Base-by-base conservation (phyloP, 1,284 basidiomycete species). In the Ceratobasidium sp. region DNA sequence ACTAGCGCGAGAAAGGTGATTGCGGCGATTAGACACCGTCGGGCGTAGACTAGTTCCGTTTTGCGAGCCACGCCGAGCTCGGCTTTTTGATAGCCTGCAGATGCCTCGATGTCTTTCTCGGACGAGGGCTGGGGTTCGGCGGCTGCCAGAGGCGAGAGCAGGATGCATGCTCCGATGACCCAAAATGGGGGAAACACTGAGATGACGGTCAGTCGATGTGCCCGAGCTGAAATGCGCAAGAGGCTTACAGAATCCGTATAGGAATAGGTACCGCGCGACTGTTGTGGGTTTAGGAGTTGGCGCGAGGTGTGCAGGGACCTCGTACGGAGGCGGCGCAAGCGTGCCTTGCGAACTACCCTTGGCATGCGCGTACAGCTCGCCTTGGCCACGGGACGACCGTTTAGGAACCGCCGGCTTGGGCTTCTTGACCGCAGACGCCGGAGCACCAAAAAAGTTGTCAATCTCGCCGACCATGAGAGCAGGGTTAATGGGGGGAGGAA, bases 151-250 rank as follows among this genome's bases (percentile, higher is more conserved):
- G 54, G 54, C 6, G 71, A 74, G 22, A 34, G n/a, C 19, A 74
- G 37, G 51, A 74, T 74, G 61, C 57, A 74, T 19, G 71, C 71
- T 8, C 71, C 71, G n/a, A 74, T 74, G 15, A 62, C 59, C 71
- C 71, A 74, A 32, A 74, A 74, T 22, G 71, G 71, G 19, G 71
- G 71, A 46, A 74, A 74, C 17, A 74, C 71, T 74, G 37, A 13
- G 22, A 54, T 17, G 43, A 9, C 32, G 11, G 29, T 56, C 29
- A 64, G 34, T 51, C 29, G 66, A 19, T 56, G 25, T 49, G 34
- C n/a, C 19, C n/a, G 57, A 8, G 49, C 40, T 22, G 9, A 37
- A 56, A 49, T 37, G 25, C 56, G 8, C 15, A 51, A n/a, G 15
- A 2, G 11, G 65, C 71, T 62, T 25, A 74, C 71, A n/a, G 71